These are phyloP conservation scores for Micractinium conductrix DNA, from an alignment of 139 green algal genomes.

Conservation along the genomic window DNA sequence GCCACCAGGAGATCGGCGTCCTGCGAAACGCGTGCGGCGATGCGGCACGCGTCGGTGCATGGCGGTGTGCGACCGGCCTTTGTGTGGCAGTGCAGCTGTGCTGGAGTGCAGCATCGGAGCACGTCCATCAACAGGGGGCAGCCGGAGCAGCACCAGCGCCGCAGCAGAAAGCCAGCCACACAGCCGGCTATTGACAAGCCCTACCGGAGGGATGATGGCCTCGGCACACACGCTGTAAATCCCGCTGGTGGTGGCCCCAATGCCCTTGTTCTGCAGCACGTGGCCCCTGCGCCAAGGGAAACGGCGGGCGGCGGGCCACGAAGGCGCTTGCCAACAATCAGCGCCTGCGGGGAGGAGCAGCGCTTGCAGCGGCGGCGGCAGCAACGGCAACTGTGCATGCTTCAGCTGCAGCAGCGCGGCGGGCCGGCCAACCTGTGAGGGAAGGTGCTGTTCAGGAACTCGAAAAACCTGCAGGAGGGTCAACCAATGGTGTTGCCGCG, in stretches of 20 bases:
- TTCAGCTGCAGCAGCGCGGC: not conserved
- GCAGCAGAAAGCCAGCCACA: not conserved
- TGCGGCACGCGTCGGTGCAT: not conserved
- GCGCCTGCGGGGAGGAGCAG: not conserved
- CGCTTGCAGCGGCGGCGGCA: too few relatives aligned
- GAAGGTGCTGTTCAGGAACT: constrained; percentile 7
- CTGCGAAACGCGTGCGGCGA: not conserved
- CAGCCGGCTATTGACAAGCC: too few relatives aligned
- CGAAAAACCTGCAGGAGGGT: too few relatives aligned
- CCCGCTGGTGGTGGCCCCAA: constrained; percentile 1
- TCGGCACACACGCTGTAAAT: constrained; percentile 1
- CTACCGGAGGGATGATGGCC: not conserved
- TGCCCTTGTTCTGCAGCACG: constrained; percentile 10
- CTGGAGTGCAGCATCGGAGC: not conserved
- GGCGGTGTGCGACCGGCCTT: not conserved
- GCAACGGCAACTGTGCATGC: not conserved
- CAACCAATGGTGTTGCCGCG: too few relatives aligned
- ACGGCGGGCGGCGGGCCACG: too few relatives aligned
- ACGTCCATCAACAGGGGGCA: not conserved
- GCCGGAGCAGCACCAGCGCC: too few relatives aligned
- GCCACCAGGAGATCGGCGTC: constrained; percentile 5
- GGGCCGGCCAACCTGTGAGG: not conserved
- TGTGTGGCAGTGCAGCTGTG: not conserved
- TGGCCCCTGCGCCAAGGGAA: constrained; percentile 24
- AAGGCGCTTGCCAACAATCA: too few relatives aligned